These are phyloP conservation scores for Verticillium nonalfalfae DNA, from an alignment of 2,329 filamentous ascomycete species.

Conservation along the genomic window DNA sequence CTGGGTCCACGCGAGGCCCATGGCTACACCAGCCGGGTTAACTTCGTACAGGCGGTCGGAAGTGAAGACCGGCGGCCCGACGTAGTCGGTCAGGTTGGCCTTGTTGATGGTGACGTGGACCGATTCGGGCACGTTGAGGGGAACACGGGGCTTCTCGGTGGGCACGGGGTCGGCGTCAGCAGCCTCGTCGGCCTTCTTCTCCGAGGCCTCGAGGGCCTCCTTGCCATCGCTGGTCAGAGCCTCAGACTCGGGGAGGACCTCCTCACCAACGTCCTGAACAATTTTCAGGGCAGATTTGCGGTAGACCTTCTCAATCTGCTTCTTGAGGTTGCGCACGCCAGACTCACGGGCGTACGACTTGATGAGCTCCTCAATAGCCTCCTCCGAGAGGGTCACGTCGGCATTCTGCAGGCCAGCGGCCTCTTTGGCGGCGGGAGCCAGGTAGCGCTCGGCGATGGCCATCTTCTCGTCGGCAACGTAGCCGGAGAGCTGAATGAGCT, in stretches of 20 bases:
- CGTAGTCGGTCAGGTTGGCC: conserved; percentile 91
- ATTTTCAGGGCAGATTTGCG: conserved; percentile 96
- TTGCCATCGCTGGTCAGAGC: conserved; percentile 84
- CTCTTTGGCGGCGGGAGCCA: conserved; percentile 91
- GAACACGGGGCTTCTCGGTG: conserved; percentile 61
- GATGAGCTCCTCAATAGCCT: conserved; percentile 92
- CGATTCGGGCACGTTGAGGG: conserved; percentile 75
- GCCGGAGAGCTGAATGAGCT: conserved; percentile 90
- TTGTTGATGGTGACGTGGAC: conserved; percentile 84
- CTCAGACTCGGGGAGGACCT: conserved; percentile 71
- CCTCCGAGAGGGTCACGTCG: conserved; percentile 78
- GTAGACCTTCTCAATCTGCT: conserved; percentile 99
- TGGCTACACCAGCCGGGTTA: conserved; percentile 88
- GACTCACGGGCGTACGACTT: conserved; percentile 98
- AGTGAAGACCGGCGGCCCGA: conserved; percentile 91
- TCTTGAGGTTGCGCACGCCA: conserved; percentile 95
- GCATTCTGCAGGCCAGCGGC: conserved; percentile 85
- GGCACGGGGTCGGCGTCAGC: conserved; percentile 17
- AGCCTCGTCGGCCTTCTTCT: conserved; percentile 61
- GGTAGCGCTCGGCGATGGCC: conserved; percentile 90
- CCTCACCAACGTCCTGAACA: conserved; percentile 87
- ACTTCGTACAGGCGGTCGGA: conserved; percentile 92
- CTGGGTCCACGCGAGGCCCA: conserved; percentile 97
- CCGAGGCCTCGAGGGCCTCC: conserved; percentile 62
- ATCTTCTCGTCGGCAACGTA: conserved; percentile 99